Evolutionary conservation across 2,329 filamentous ascomycete genomes (phyloP).

Genomic region (Mycocentrospora acerina): DNA sequence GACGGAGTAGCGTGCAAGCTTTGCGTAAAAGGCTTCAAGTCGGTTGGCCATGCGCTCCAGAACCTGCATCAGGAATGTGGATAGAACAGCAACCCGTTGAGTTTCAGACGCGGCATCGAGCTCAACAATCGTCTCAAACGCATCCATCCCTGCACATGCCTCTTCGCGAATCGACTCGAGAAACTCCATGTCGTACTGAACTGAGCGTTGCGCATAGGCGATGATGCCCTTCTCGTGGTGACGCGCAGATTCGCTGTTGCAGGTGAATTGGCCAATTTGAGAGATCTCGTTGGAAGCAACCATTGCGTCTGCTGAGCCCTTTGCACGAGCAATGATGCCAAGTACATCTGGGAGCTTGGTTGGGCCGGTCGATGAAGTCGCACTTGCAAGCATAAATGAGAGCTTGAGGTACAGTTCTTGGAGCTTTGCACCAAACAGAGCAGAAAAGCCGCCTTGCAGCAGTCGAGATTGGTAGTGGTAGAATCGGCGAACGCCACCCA

Average conservation of each 20-base stretch:
- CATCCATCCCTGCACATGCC: slow-evolving; percentile 58
- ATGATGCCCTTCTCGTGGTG: slow-evolving; percentile 57
- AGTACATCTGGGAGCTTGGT: slow-evolving; percentile 49
- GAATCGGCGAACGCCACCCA: slow-evolving; percentile 28
- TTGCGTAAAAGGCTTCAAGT: slow-evolving; percentile 55
- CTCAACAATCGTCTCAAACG: slow-evolving; percentile 48
- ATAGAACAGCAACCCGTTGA: slow-evolving; percentile 43
- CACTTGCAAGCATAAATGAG: slow-evolving; percentile 26
- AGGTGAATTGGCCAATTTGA: slow-evolving; percentile 53
- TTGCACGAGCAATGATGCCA: slow-evolving; percentile 47
- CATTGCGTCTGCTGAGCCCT: slow-evolving; percentile 51
- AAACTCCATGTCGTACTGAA: slow-evolving; percentile 55
- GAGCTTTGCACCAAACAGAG: slow-evolving; percentile 25
- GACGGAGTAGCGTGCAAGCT: slow-evolving; percentile 52
- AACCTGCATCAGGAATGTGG: slow-evolving; percentile 53
- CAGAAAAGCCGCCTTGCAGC: slow-evolving; percentile 23
- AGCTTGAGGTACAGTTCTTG: slow-evolving; percentile 29
- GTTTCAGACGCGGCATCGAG: slow-evolving; percentile 44
- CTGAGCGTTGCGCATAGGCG: slow-evolving; percentile 52
- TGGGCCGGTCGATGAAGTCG: slow-evolving; percentile 28
- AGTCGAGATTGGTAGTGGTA: slow-evolving; percentile 29
- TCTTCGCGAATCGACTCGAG: slow-evolving; percentile 57
- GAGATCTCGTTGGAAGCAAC: slow-evolving; percentile 53
- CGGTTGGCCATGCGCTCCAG: slow-evolving; percentile 57
- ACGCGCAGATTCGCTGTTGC: slow-evolving; percentile 49